A percentile compares a stretch with the other conserved stretches of the same genome.
Evolutionary conservation across 805 yeast genomes (phyloP).

Genomic region (Myxozyma neotropica): DNA sequence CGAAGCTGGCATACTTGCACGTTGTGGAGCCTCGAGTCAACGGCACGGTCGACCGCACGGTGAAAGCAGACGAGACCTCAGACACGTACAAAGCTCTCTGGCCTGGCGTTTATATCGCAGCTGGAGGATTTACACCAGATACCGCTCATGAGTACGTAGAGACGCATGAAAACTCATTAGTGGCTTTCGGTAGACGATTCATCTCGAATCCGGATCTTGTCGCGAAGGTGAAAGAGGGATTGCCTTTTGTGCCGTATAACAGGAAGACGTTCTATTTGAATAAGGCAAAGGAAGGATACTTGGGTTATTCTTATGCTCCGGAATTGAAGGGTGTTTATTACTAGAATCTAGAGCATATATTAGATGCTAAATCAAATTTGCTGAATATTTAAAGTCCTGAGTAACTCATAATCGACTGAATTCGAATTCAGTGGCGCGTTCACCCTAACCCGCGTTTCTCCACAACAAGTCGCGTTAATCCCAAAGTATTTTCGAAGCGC

Average conservation of each 20-base stretch:
- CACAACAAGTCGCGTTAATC: neutral
- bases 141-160: constrained; percentile 16
- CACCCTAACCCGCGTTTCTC: neutral
- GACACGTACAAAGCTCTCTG: constrained; percentile 15
- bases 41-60: constrained; percentile 30
- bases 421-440: neutral
- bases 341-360: neutral
- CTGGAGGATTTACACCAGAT: constrained; percentile 33
- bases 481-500: too few relatives aligned
- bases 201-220: constrained; percentile 61
- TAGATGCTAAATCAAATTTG: neutral
- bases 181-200: constrained; percentile 54
- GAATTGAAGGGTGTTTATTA: constrained; percentile 19
- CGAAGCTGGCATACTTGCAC: constrained; percentile 48
- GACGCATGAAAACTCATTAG: constrained; percentile 28
- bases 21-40: constrained; percentile 52
- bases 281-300: constrained; percentile 17
- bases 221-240: constrained; percentile 48
- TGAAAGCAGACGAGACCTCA: neutral
- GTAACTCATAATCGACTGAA: too few relatives aligned
- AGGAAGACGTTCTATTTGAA: constrained; percentile 52
- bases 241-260: constrained; percentile 50
- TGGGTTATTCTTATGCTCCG: constrained; percentile 14
- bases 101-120: constrained; percentile 30
- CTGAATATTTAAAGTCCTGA: too few relatives aligned